phyloP scores from a whole-genome alignment of 352 stramenopile species.

The Thalassiosira pacifica region DNA sequence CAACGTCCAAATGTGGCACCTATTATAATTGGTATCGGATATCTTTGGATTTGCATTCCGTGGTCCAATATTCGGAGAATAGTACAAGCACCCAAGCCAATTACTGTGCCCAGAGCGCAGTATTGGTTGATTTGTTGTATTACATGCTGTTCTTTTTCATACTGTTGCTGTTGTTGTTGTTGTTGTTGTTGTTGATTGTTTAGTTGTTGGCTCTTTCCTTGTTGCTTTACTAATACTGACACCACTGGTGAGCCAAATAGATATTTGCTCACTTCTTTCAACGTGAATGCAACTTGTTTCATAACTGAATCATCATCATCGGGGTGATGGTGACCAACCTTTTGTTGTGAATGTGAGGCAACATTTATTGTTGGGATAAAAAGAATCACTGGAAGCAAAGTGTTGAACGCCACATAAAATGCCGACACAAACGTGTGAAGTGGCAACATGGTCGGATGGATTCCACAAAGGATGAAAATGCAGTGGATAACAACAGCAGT shows the following conservation, averaged over 20 bases:
- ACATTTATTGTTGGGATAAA: neutral
- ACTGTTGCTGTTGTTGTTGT: neutral
- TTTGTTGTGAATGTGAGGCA: too few species aligned
- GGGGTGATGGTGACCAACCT: neutral
- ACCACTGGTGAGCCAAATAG: conserved; percentile 17
- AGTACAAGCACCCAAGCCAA: conserved; percentile 38
- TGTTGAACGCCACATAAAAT: conserved; percentile 41
- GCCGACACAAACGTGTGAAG: conserved; percentile 40
- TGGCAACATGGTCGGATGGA: conserved; percentile 34
- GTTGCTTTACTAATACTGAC: conserved; percentile 7
- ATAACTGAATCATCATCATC: conserved; percentile 10
- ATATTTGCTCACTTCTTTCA: conserved; percentile 27
- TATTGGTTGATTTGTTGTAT: conserved; percentile 44
- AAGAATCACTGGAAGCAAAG: conserved; percentile 20
- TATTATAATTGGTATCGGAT: conserved; percentile 70
- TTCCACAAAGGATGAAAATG: conserved; percentile 50
- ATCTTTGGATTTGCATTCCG: conserved; percentile 75
- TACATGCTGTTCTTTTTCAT: neutral
- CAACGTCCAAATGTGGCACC: conserved; percentile 56
- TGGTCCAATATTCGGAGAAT: conserved; percentile 73
- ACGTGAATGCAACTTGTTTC: too few species aligned
- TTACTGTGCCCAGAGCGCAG: conserved; percentile 24
- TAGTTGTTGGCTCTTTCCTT: neutral
- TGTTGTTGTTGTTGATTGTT: too few species aligned
- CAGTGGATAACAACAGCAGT: conserved; percentile 30